Evolutionary conservation across 1,284 basidiomycete genomes (phyloP).

Genomic region (Takashimella tepidaria): DNA sequence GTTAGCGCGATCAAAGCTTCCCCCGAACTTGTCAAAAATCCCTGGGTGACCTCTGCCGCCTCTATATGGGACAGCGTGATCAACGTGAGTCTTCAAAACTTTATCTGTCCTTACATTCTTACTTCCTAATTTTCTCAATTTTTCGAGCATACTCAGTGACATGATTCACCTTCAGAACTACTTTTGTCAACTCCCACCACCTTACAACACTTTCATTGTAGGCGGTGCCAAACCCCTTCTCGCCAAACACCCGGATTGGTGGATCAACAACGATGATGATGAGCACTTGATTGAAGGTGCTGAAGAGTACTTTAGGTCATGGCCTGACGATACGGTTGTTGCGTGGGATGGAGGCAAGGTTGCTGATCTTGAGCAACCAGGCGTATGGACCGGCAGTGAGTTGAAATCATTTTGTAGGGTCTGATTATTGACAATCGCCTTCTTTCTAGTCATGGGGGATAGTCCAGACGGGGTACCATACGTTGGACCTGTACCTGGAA

Average conservation of each 20-base stretch:
- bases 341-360: conserved; percentile 16
- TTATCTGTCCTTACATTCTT: too few relatives aligned
- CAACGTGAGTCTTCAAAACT: conserved; percentile 20
- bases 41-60: conserved; percentile 10
- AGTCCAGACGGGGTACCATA: conserved; percentile 18
- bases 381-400: conserved; percentile 27
- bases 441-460: not conserved
- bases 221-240: conserved; percentile 24
- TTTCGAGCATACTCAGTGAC: too few relatives aligned
- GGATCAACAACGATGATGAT: conserved; percentile 19
- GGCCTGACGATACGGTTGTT: conserved; percentile 14
- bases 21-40: conserved; percentile 8
- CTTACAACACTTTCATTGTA: conserved; percentile 24
- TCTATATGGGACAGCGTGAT: conserved; percentile 22
- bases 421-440: not conserved
- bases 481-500: conserved; percentile 14
- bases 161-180: conserved; percentile 19
- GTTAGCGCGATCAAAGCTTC: conserved; percentile 23
- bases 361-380: conserved; percentile 19
- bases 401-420: not conserved
- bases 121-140: not conserved
- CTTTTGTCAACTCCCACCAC: conserved; percentile 20
- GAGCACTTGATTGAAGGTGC: conserved; percentile 16
- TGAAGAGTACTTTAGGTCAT: conserved; percentile 17
- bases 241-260: conserved; percentile 6